Conservation (phyloP, 345 rosid species). For the Angophora floribunda region DNA sequence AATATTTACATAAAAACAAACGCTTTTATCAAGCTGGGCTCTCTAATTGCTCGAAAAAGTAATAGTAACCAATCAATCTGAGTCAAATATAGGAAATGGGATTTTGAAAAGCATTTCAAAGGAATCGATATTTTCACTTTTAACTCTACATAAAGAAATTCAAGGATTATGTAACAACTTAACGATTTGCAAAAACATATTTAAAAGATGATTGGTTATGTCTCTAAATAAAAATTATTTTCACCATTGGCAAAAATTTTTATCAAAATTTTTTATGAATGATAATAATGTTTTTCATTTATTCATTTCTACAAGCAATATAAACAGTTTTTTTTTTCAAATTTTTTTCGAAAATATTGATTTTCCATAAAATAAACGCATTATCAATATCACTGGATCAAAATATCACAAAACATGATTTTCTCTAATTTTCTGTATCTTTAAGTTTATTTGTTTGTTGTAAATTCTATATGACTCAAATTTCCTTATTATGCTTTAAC, state of each 20-base stretch:
- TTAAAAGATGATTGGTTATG: background rate
- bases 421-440: background rate
- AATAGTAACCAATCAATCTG: background rate
- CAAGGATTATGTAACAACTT: background rate
- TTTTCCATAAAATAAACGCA: background rate
- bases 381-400: background rate
- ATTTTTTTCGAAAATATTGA: background rate
- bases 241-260: background rate
- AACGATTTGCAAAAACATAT: too few species aligned
- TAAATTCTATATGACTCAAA: background rate
- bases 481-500: background rate
- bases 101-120: background rate
- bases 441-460: background rate
- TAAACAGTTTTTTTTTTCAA: accelerated
- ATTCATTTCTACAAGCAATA: background rate
- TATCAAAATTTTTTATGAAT: background rate
- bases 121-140: background rate
- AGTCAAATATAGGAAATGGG: background rate
- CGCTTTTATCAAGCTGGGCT: background rate
- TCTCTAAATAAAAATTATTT: background rate
- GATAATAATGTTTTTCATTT: background rate
- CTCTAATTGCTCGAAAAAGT: background rate
- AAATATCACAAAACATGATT: background rate
- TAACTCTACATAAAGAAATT: background rate
- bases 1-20: background rate